phyloP scores from a whole-genome alignment of 345 rosid species.

The Eucalyptus melliodora region DNA sequence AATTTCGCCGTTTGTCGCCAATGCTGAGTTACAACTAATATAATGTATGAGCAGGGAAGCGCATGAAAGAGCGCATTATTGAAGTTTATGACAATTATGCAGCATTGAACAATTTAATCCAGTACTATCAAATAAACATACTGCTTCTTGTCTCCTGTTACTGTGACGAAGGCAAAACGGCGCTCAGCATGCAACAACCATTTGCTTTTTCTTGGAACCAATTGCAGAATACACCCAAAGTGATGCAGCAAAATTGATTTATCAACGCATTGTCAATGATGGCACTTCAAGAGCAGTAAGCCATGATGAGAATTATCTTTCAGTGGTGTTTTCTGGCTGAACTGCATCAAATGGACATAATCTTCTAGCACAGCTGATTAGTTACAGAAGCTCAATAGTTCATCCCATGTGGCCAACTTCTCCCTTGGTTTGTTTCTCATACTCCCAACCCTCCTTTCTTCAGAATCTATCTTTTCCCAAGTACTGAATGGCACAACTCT shows the following conservation, averaged over 20 bases:
- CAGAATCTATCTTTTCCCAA: conserved; percentile 77
- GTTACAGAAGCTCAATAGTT: conserved; percentile 15
- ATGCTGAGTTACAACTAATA: background rate
- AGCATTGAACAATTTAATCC: background rate
- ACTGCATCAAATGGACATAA: background rate
- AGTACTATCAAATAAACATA: background rate
- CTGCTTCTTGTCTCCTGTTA: background rate
- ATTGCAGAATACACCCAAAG: background rate
- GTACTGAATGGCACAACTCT: conserved; percentile 32
- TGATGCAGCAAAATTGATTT: background rate
- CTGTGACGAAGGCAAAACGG: background rate
- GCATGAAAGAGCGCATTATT: background rate
- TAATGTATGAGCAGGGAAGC: background rate
- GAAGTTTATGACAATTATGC: background rate
- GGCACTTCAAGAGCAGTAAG: background rate
- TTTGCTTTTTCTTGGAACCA: background rate
- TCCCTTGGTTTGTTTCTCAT: conserved; percentile 54
- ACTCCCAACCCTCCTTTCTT: conserved; percentile 60
- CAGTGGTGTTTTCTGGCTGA: background rate
- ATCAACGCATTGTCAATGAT: background rate
- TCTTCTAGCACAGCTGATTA: background rate
- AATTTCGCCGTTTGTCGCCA: background rate
- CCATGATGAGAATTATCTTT: background rate
- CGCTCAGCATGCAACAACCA: background rate
- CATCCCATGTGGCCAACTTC: conserved; percentile 48